Conservation (phyloP, 176 grass and related monocot genomes). For the Lolium perenne region DNA sequence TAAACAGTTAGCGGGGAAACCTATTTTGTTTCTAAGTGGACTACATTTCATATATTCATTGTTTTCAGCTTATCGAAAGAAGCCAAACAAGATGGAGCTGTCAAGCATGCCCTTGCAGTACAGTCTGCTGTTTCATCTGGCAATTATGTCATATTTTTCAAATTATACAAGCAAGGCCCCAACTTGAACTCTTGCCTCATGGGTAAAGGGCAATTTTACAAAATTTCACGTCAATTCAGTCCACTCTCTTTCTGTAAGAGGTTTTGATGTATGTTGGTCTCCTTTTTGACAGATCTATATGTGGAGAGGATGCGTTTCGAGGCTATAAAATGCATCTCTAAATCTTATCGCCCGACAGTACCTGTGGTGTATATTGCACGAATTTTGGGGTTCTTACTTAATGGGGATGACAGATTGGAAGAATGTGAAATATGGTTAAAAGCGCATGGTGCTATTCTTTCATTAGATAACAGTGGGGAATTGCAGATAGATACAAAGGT, state of each 20-base stretch:
- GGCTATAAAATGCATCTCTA: conserved; percentile 90
- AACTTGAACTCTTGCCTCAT: conserved; percentile 92
- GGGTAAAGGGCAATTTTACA: conserved; percentile 62
- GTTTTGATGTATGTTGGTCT: conserved; percentile 33
- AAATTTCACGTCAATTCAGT: conserved; percentile 24
- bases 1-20: conserved; percentile 16
- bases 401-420: conserved; percentile 52
- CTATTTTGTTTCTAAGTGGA: conserved; percentile 19
- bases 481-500: conserved; percentile 90
- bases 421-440: conserved; percentile 93
- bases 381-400: conserved; percentile 74
- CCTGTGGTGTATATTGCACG: conserved; percentile 70
- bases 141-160: conserved; percentile 93
- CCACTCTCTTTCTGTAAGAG: conserved; percentile 25
- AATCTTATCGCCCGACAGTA: conserved; percentile 72
- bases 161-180: conserved; percentile 82
- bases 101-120: conserved; percentile 92
- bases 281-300: conserved; percentile 74
- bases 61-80: conserved; percentile 79
- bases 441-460: conserved; percentile 81
- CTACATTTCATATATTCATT: conserved; percentile 37
- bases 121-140: conserved; percentile 86
- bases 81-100: conserved; percentile 76
- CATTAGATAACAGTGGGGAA: conserved; percentile 62
- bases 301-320: conserved; percentile 87